Evolutionary conservation across 768 basidiomycete species (phyloP), one percentile per base, ranked within the genome.

Genomic region (Russula virescens): DNA sequence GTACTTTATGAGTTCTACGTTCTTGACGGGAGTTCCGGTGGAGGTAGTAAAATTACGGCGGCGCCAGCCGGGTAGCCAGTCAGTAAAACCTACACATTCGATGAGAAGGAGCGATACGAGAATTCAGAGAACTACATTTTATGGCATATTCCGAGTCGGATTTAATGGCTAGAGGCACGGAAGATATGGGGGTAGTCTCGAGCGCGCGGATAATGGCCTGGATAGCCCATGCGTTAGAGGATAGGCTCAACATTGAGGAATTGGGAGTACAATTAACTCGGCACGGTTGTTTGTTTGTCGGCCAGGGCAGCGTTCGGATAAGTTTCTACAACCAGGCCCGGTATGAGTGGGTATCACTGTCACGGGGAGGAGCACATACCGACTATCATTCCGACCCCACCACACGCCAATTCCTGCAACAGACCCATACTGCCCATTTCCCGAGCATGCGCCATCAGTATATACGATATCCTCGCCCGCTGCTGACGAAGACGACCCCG

Each of bases 121-220:
- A 51, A 40, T 49, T 21, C 0, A 14, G 35, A 35, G 6, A 5
- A 71, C 74, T 63, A 94, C 94, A 94, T 53, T 83, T 75, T 4
- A 93, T 92, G 1, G 85, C 85, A 69, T 97, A 97, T 49, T 83
- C 75, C 0, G 94, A 97, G 73, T 98, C 95, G 0, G 91, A 87
- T 68, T 87, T 88, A 69, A 97, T 89, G 53, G 89, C 69, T 2
- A 98, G 75, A 0, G 83, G 78, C 31, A 72, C 79, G 50, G 78
- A 77, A 13, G 76, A 75, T 11, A 73, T 77, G 0, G 89, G 88
- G 1, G 86, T 80, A 0, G 82, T 84, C 72, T 97, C 92, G 6
- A 98, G 76, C 21, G 88, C 80, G 21, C 94, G 85, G 21, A 89
- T 77, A 62, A 97, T 91, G 13, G 94, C 92, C 94, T 96, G 69